These are phyloP conservation scores for Gnomoniopsis sp. DNA, from an alignment of 2,329 filamentous ascomycete species.

Conservation along the genomic window DNA sequence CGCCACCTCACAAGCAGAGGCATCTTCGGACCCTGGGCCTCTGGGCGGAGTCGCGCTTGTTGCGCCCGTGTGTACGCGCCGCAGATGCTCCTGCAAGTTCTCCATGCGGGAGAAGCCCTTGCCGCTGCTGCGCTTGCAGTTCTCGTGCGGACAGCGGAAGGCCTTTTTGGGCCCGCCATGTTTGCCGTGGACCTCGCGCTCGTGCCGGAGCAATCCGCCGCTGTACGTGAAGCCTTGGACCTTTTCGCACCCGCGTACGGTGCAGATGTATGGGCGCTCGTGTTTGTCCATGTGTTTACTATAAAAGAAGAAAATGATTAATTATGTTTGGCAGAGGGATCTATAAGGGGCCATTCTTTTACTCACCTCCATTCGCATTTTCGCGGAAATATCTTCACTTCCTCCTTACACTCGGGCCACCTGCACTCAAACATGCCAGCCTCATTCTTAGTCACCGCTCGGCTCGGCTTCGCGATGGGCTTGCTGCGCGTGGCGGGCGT, in stretches of 20 bases:
- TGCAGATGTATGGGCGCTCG: slow-evolving; percentile 87
- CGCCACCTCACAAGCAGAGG: slow-evolving; percentile 28
- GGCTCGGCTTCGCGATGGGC: slow-evolving; percentile 56
- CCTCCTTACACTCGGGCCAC: slow-evolving; percentile 64
- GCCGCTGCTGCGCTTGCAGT: slow-evolving; percentile 85
- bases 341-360: neutral
- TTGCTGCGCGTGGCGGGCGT: slow-evolving; percentile 39
- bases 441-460: slow-evolving; percentile 57
- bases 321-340: neutral
- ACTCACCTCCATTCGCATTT: slow-evolving; percentile 94
- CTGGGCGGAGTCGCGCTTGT: slow-evolving; percentile 28
- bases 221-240: slow-evolving; percentile 93
- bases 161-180: slow-evolving; percentile 85
- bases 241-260: slow-evolving; percentile 79
- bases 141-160: slow-evolving; percentile 78
- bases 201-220: slow-evolving; percentile 82
- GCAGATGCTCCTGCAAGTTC: slow-evolving; percentile 89
- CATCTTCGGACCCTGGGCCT: slow-evolving; percentile 24
- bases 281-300: slow-evolving; percentile 99
- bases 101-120: slow-evolving; percentile 91
- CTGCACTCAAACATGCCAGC: slow-evolving; percentile 78
- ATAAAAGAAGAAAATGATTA: slow-evolving; percentile 23
- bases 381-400: slow-evolving; percentile 65
- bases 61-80: slow-evolving; percentile 71
- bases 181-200: slow-evolving; percentile 90